Evolutionary conservation across 2,329 filamentous ascomycete species (phyloP).

Genomic region (Cladosporium cucumerinum): DNA sequence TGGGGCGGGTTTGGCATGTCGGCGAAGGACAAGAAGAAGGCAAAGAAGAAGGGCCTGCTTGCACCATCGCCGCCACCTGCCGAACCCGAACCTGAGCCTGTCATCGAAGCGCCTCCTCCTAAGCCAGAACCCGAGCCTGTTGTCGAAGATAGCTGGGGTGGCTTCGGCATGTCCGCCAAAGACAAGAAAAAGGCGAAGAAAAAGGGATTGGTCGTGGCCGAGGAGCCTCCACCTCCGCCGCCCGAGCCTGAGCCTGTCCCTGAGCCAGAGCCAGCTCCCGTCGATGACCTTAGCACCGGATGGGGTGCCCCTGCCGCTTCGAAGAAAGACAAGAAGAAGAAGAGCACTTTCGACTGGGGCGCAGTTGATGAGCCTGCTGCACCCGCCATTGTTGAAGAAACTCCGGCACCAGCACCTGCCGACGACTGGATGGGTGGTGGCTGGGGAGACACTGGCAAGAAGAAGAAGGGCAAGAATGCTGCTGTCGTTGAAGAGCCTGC

Average conservation of each 20-base stretch:
- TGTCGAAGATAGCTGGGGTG: constrained; percentile 40
- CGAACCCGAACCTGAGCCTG: constrained; percentile 24
- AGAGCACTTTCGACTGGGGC: constrained; percentile 35
- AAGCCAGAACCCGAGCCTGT: constrained; percentile 25
- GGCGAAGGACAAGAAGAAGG: constrained; percentile 40
- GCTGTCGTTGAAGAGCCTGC: constrained; percentile 18
- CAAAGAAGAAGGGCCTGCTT: constrained; percentile 41
- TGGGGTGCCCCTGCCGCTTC: constrained; percentile 53
- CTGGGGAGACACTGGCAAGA: constrained; percentile 30
- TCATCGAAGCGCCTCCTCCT: constrained; percentile 21
- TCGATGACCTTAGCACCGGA: constrained; percentile 47
- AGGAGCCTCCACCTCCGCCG: constrained; percentile 25
- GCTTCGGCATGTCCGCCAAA: constrained; percentile 35
- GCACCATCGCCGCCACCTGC: constrained; percentile 10
- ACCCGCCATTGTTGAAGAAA: constrained; percentile 9
- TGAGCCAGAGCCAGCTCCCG: constrained; percentile 28
- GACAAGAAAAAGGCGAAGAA: constrained; percentile 46
- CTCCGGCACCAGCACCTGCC: constrained; percentile 20
- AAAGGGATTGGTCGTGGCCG: background rate
- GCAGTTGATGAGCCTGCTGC: constrained; percentile 24
- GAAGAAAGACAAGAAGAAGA: constrained; percentile 49
- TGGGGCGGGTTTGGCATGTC: constrained; percentile 30
- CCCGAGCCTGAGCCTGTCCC: constrained; percentile 24
- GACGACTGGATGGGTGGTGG: constrained; percentile 26
- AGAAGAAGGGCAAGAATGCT: constrained; percentile 32